These are phyloP conservation scores for Daldinia sp. DNA, from an alignment of 2,329 filamentous ascomycete genomes.

Conservation along the genomic window DNA sequence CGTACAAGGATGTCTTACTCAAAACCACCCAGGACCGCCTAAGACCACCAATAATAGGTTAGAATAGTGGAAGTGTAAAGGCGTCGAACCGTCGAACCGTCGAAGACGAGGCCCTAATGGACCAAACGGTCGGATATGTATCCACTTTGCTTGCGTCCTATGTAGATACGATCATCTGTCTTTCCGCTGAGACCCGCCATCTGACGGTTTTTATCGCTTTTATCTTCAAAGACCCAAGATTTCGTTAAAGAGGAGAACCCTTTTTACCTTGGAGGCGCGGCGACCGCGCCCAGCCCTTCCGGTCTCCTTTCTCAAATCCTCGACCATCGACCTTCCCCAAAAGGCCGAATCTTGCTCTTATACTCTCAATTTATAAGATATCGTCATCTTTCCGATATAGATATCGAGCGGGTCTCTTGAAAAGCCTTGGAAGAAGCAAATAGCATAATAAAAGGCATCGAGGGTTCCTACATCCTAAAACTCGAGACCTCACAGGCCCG, in stretches of 20 bases:
- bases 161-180: background rate
- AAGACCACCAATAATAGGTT: conserved; percentile 20
- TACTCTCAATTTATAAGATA: conserved; percentile 25
- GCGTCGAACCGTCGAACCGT: conserved; percentile 22
- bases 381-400: conserved; percentile 17
- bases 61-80: conserved; percentile 9
- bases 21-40: too few relatives aligned
- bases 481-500: background rate
- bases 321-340: conserved; percentile 28
- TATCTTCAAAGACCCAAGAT: background rate
- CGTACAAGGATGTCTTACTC: conserved; percentile 22
- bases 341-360: conserved; percentile 36
- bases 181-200: background rate
- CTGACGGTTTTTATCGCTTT: background rate
- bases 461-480: background rate
- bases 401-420: background rate
- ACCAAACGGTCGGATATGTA: conserved; percentile 19
- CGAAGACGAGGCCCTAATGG: conserved; percentile 29
- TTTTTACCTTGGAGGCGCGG: conserved; percentile 1
- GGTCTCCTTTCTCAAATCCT: conserved; percentile 1
- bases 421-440: background rate
- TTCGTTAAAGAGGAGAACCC: background rate
- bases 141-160: conserved; percentile 27
- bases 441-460: background rate
- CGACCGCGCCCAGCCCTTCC: conserved; percentile 1